These are phyloP conservation scores for Exophiala sideris DNA, from an alignment of 2,329 filamentous ascomycete species.

Conservation along the genomic window DNA sequence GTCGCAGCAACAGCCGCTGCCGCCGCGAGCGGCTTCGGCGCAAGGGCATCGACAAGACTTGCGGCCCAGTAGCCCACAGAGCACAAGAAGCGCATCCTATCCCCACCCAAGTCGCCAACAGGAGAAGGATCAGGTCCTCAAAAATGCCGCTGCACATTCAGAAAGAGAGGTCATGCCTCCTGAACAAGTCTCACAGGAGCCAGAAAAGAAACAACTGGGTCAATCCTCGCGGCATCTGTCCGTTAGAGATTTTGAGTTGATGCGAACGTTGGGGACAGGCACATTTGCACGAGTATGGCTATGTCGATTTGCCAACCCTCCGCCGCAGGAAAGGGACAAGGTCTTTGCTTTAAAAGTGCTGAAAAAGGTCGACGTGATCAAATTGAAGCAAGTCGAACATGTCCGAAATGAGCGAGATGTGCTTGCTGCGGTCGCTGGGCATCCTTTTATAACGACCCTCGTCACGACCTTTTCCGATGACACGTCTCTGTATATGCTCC, in stretches of 20 bases:
- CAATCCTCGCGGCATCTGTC: slow-evolving; percentile 38
- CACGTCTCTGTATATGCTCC: slow-evolving; percentile 56
- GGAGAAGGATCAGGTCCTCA: slow-evolving; percentile 24
- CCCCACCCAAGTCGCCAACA: slow-evolving; percentile 27
- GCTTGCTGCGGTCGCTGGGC: slow-evolving; percentile 59
- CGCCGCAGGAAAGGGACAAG: slow-evolving; percentile 34
- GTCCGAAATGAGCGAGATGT: slow-evolving; percentile 65
- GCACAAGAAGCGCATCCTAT: slow-evolving; percentile 27
- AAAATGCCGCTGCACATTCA: slow-evolving; percentile 15
- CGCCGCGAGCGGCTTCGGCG: slow-evolving; percentile 27
- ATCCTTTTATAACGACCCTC: slow-evolving; percentile 65
- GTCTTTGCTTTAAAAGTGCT: slow-evolving; percentile 51
- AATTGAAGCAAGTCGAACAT: slow-evolving; percentile 66
- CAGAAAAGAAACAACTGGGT: slow-evolving; percentile 38
- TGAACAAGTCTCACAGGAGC: slow-evolving; percentile 36
- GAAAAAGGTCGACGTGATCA: slow-evolving; percentile 52
- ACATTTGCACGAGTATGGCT: slow-evolving; percentile 53
- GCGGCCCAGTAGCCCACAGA: slow-evolving; percentile 23
- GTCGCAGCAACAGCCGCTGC: slow-evolving; percentile 26
- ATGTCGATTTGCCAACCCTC: slow-evolving; percentile 40
- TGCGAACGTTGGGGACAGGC: slow-evolving; percentile 49
- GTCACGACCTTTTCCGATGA: slow-evolving; percentile 63
- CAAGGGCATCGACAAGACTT: slow-evolving; percentile 28
- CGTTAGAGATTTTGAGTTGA: slow-evolving; percentile 44
- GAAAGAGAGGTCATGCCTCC: slow-evolving; percentile 19